Evolutionary conservation across 192 early-diverging fungal genomes (phyloP), one percentile per base, ranked within the genome.

Genomic region (Backusella circina): DNA sequence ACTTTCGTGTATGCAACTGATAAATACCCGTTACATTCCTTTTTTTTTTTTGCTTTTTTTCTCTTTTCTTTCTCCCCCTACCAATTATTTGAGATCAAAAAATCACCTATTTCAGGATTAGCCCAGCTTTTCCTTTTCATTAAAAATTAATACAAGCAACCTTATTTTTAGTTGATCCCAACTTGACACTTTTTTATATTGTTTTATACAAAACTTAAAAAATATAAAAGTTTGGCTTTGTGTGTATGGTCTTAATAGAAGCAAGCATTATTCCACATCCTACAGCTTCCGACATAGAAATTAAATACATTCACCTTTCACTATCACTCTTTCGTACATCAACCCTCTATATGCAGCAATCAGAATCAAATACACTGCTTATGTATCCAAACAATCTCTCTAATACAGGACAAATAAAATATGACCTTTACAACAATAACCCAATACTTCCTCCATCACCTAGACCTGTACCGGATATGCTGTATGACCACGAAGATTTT

Each of bases 401-500:
- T 7, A 47, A 13, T 47, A 69, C 32, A 69, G 33, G 4, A 38
- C 67, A 18, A 7, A 69, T 69, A 37, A 39, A 33, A 69, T 36
- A 33, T 21, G 38, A 44, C 6, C 1, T 7, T 12, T 35, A n/a
- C 65, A 18, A 33, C 35, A 35, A 67, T 35, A 35, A 33, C 13
- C 3, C 65, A 33, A 67, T 35, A 67, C 65, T 67, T 15, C 65
- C 54, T 28, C 54, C 54, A 61, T 61, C 54, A 4, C 23, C 54
- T 12, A 61, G 21, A 26, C 54, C 54, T 28, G 54, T 67, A 18
- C 28, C 65, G 30, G 23, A 70, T 47, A 70, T 47, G 37, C 26
- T 37, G 33, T 70, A 70, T 70, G 33, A 47, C 39, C 33, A 69
- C 37, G 21, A 70, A 26, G 28, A 70, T 70, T 70, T 70, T 2